A percentile compares a stretch with the other conserved stretches of the same genome.
Evolutionary conservation across 495 filamentous ascomycete species (phyloP).

Genomic region (Cercophora sp.): DNA sequence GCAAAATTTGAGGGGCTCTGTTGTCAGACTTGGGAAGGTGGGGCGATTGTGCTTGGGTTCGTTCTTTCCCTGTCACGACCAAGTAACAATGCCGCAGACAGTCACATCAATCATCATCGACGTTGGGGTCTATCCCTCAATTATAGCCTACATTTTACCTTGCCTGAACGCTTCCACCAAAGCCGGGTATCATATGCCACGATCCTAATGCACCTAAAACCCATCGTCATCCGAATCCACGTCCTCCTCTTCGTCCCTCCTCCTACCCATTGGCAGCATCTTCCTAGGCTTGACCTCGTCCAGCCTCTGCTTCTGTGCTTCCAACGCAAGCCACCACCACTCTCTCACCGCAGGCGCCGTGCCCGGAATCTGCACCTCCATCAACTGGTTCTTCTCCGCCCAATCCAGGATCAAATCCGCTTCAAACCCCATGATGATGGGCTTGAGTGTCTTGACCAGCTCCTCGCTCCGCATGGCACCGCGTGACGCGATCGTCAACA

Average conservation of each 20-base stretch:
- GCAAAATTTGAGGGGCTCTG: no score
- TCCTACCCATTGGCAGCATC: constrained; percentile 9
- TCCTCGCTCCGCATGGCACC: constrained; percentile 52
- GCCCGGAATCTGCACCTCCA: constrained; percentile 28
- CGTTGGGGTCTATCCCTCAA: no score
- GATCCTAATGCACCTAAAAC: neutral
- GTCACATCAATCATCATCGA: no score
- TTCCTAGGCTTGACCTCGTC: constrained; percentile 9
- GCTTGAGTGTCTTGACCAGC: constrained; percentile 54
- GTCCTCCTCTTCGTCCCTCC: neutral
- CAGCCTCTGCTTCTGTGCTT: constrained; percentile 23
- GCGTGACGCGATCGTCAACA: constrained; percentile 56
- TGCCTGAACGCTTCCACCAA: no score
- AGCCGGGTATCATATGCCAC: no score
- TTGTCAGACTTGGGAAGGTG: no score
- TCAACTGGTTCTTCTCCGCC: constrained; percentile 49
- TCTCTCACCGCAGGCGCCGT: constrained; percentile 51
- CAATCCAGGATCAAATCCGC: constrained; percentile 62
- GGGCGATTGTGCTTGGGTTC: no score
- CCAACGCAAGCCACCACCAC: constrained; percentile 66
- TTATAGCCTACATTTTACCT: no score
- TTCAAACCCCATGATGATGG: constrained; percentile 65
- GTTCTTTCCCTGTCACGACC: no score
- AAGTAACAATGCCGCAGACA: no score
- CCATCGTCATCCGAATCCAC: neutral